Conservation (phyloP, 805 yeast species). For the Grigorovia transvaalensis region DNA sequence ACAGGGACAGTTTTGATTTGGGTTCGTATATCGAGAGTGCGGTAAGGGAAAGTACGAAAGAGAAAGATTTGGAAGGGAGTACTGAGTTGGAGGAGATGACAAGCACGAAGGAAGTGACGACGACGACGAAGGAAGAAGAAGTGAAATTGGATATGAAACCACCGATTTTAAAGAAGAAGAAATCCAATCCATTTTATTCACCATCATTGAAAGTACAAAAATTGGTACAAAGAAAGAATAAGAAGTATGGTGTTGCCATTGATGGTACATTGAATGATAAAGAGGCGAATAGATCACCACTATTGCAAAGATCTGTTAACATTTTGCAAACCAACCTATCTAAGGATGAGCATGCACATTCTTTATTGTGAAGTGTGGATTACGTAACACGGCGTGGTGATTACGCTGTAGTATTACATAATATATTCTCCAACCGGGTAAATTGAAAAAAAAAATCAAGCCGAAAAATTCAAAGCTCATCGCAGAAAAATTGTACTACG, state of each 20-base stretch:
- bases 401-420: no score
- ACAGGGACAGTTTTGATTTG: not conserved
- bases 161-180: not conserved
- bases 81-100: not conserved
- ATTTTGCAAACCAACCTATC: not conserved
- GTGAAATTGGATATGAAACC: not conserved
- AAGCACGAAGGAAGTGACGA: not conserved
- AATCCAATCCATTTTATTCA: slow-evolving; percentile 7
- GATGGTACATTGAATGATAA: not conserved
- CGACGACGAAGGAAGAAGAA: no score
- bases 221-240: not conserved
- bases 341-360: no score
- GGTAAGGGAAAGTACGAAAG: no score
- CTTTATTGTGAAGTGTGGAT: no score
- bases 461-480: not conserved
- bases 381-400: no score
- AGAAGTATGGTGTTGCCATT: not conserved
- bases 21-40: not conserved
- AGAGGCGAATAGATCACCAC: not conserved
- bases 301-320: not conserved
- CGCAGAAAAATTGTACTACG: not conserved
- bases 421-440: not conserved
- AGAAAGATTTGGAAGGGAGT: no score
- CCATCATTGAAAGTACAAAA: slow-evolving; percentile 4
- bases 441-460: no score